Evolutionary conservation across 169 alveolate species (phyloP).

Genomic region (Babesia ovata): DNA sequence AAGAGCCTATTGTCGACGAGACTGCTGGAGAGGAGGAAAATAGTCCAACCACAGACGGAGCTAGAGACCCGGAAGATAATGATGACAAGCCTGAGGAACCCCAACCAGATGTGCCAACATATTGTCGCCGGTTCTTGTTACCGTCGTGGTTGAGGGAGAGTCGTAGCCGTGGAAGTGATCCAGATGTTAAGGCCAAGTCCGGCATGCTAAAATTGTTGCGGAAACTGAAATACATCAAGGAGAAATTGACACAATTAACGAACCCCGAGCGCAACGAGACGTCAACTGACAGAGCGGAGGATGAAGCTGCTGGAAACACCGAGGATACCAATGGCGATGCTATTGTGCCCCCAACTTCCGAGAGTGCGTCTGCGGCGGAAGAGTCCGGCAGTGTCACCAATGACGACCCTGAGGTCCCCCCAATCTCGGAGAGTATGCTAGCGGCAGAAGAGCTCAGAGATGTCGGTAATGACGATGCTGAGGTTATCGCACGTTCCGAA

Average conservation of each 20-base stretch:
- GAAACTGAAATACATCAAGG: neutral
- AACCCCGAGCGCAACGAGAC: neutral
- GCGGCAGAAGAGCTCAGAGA: neutral
- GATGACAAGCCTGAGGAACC: neutral
- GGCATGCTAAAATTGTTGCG: slow-evolving; percentile 12
- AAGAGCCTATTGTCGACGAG: too few relatives aligned
- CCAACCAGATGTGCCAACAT: neutral
- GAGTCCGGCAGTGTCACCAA: neutral
- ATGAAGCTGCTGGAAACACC: neutral
- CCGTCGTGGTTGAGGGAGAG: slow-evolving; percentile 20
- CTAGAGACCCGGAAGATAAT: too few relatives aligned
- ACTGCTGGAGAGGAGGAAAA: too few relatives aligned
- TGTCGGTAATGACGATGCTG: neutral
- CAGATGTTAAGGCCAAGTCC: slow-evolving; percentile 1
- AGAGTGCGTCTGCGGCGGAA: neutral
- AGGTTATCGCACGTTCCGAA: neutral
- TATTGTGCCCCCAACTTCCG: neutral
- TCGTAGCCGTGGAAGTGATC: neutral
- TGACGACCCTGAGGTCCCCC: neutral
- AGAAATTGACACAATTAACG: neutral
- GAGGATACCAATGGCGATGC: neutral
- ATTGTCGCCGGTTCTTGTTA: neutral
- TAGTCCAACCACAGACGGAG: too few relatives aligned
- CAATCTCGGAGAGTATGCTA: too few relatives aligned
- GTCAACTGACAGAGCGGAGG: neutral